Evolutionary conservation across 1,139 yeast genomes (phyloP), one percentile per base, ranked within the genome.

Genomic region (Pichia sp.): DNA sequence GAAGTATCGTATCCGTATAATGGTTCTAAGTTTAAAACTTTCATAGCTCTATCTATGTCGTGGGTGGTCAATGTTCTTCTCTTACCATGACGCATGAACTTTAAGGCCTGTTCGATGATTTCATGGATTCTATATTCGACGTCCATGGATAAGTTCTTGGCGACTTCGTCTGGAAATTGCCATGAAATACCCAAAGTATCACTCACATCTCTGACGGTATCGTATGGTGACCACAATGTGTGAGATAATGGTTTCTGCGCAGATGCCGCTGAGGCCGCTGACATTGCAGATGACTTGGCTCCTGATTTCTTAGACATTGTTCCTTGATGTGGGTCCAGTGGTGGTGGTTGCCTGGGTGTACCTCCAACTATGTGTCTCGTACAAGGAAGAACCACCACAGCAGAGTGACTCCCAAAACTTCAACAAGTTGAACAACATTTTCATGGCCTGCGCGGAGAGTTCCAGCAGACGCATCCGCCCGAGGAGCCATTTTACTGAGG

Each of bases 91-190:
- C 97, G 78, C 94, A 93, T 94, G 67, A 93, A 91, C 66, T 93
- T 94, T 50, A 86, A 81, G 20, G 99, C 98, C 52, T 94, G 96
- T 67, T 93, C 98, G 50, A 93, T 73, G 40, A 94, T 87, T 68
- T 94, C 99, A 65, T 93, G 94, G 54, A 94, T 89, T 55, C 99
- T 78, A 65, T 94, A 94, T 69, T 94, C 99, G 28, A 93, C 96
- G 66, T 94, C 99, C 99, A 94, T 93, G 6, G 99, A 99, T 52
- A 94, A 72, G 54, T 94, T 89, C 61, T 89, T 88, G 45, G 96
- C 87, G 2, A 94, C 96, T 53, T 94, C 99, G 52, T 93, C 98
- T 20, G 90, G 88, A 40, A 93, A 70, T 49, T 62, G 66, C 52
- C 77, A 84, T 9, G 73, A 66, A 36, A 93, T 76, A 2, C 99